A percentile compares a stretch with the other conserved stretches of the same genome.
phyloP scores from a whole-genome alignment of 1,284 basidiomycete genomes.

The Vanrija sp. region DNA sequence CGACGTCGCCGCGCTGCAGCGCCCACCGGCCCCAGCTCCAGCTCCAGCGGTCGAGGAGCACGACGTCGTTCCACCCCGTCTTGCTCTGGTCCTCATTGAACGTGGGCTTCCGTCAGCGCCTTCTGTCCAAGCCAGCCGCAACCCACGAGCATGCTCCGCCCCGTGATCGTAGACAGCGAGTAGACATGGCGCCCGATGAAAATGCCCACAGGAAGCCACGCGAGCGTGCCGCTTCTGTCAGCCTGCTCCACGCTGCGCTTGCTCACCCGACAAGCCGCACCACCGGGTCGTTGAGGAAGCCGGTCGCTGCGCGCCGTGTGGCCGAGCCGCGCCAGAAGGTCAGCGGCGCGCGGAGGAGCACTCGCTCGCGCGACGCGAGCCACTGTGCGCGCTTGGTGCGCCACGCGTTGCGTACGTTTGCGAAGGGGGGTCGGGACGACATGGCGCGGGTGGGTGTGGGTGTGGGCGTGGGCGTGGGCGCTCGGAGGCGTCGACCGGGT shows the following conservation, averaged over 20 bases:
- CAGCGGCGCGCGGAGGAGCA: too few relatives aligned
- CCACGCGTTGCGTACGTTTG: too few relatives aligned
- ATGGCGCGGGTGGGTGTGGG: too few relatives aligned
- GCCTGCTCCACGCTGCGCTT: neutral
- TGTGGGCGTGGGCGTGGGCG: too few relatives aligned
- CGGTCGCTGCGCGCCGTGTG: too few relatives aligned
- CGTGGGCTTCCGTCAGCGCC: conserved; percentile 42
- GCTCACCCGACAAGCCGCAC: neutral
- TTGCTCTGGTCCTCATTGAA: conserved; percentile 49
- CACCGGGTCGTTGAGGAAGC: neutral
- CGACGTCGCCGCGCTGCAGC: conserved; percentile 52
- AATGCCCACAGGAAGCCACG: conserved; percentile 53
- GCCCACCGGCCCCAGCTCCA: conserved; percentile 18
- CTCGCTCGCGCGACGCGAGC: too few relatives aligned
- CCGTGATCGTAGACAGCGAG: conserved; percentile 51
- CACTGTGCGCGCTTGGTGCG: too few relatives aligned
- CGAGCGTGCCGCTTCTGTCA: conserved; percentile 27
- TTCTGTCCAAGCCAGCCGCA: too few relatives aligned
- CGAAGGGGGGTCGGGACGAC: too few relatives aligned
- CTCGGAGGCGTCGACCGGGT: too few relatives aligned
- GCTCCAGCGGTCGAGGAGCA: conserved; percentile 52
- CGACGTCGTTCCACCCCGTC: conserved; percentile 50
- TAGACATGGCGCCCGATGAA: conserved; percentile 52
- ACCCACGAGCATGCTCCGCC: conserved; percentile 45
- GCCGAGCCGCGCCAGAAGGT: too few relatives aligned